Conservation (phyloP, 495 filamentous ascomycete genomes). For the Aspergillus nidulans region DNA sequence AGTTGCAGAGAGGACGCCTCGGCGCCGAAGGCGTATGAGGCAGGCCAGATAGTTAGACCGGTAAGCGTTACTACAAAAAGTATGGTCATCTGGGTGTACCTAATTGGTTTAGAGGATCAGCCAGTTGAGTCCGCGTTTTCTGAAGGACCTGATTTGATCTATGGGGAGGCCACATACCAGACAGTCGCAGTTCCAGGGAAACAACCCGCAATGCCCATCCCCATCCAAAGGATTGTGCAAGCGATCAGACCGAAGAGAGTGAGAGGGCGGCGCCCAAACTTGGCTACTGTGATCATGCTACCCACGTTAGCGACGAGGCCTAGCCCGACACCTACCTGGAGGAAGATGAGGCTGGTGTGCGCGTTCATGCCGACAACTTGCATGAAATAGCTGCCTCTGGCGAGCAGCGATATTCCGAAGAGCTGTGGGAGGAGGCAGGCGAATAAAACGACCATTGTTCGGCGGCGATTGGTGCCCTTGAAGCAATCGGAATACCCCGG, state of each 20-base stretch:
- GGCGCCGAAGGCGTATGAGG: conserved; percentile 29
- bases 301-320: conserved; percentile 29
- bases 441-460: conserved; percentile 46
- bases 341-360: conserved; percentile 25
- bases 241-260: conserved; percentile 14
- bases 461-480: conserved; percentile 36
- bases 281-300: conserved; percentile 25
- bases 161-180: conserved; percentile 29
- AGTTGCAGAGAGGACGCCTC: conserved; percentile 32
- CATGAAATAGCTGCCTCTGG: conserved; percentile 32
- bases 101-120: conserved; percentile 3
- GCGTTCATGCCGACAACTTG: conserved; percentile 32
- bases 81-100: conserved; percentile 29
- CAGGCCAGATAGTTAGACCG: conserved; percentile 32
- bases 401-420: conserved; percentile 31
- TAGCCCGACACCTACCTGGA: conserved; percentile 29
- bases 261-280: conserved; percentile 26
- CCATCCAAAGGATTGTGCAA: conserved; percentile 25
- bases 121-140: not conserved
- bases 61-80: conserved; percentile 24
- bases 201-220: conserved; percentile 32
- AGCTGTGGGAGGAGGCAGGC: conserved; percentile 26
- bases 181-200: conserved; percentile 24
- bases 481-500: conserved; percentile 42
- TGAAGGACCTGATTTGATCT: too few relatives aligned